Evolutionary conservation across 2,329 filamentous ascomycete genomes (phyloP).

Genomic region (Metarhizium robertsii): DNA sequence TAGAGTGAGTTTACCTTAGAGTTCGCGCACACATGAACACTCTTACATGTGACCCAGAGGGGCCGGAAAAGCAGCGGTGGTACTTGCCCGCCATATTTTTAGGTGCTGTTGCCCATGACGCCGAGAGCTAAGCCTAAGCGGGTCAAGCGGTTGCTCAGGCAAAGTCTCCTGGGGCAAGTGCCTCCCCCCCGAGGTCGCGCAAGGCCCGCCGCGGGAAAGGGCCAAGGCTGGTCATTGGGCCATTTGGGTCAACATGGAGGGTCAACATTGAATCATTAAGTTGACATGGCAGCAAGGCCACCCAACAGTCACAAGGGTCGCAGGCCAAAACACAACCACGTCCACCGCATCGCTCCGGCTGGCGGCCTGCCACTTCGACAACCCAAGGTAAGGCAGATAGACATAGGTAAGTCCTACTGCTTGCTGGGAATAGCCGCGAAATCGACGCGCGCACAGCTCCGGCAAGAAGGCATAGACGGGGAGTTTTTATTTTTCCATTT

Average conservation of each 20-base stretch:
- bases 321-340: slow-evolving; percentile 17
- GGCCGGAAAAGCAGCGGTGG: not conserved
- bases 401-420: slow-evolving; percentile 11
- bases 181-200: slow-evolving; percentile 5
- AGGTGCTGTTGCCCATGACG: slow-evolving; percentile 8
- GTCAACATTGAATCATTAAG: too few relatives aligned
- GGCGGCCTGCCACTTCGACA: slow-evolving; percentile 4
- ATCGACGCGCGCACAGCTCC: slow-evolving; percentile 1
- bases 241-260: not conserved
- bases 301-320: slow-evolving; percentile 8
- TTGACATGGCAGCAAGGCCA: not conserved
- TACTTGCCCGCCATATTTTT: not conserved
- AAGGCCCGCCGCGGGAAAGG: not conserved
- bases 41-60: not conserved
- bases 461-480: not conserved
- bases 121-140: slow-evolving; percentile 10
- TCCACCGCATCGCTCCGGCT: slow-evolving; percentile 2
- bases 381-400: slow-evolving; percentile 9
- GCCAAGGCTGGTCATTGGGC: not conserved
- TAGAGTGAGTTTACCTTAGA: too few relatives aligned
- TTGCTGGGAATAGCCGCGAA: slow-evolving; percentile 2
- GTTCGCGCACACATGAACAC: not conserved
- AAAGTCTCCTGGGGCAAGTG: slow-evolving; percentile 10
- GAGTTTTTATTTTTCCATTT: not conserved
- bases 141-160: slow-evolving; percentile 7